Evolutionary conservation across 345 rosid genomes (phyloP).

Genomic region (Cardamine chenopodiifolia): DNA sequence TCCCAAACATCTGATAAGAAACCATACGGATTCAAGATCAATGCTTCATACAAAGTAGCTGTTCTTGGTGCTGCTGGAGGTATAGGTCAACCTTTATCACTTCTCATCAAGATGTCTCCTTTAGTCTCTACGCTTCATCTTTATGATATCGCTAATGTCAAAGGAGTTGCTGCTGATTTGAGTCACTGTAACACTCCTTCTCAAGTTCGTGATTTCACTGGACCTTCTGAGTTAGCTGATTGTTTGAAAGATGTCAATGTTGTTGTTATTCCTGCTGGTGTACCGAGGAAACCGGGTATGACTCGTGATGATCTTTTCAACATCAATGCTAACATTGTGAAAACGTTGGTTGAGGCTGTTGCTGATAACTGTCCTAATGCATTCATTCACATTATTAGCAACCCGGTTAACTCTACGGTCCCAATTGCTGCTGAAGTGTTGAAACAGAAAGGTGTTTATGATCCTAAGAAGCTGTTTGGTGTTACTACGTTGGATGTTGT

Average conservation of each 20-base stretch:
- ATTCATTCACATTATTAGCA: conserved; percentile 88
- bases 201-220: conserved; percentile 82
- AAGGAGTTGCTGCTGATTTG: conserved; percentile 93
- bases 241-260: conserved; percentile 77
- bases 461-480: conserved; percentile 95
- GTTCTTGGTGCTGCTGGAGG: conserved; percentile 95
- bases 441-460: conserved; percentile 83
- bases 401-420: conserved; percentile 90
- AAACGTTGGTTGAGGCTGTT: conserved; percentile 73
- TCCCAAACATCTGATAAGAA: conserved; percentile 44
- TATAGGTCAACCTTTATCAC: conserved; percentile 86
- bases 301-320: conserved; percentile 94
- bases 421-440: conserved; percentile 91
- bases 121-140: conserved; percentile 78
- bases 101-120: conserved; percentile 93
- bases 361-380: conserved; percentile 93
- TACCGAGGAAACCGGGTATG: conserved; percentile 95
- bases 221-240: conserved; percentile 67
- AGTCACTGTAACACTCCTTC: conserved; percentile 97
- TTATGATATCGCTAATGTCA: conserved; percentile 88
- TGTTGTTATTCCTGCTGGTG: conserved; percentile 93
- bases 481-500: conserved; percentile 91
- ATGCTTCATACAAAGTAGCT: conserved; percentile 86
- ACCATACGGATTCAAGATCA: conserved; percentile 53
- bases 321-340: conserved; percentile 88